These are phyloP conservation scores for Vanrija sp. DNA, from an alignment of 1,284 basidiomycete species.

Conservation along the genomic window DNA sequence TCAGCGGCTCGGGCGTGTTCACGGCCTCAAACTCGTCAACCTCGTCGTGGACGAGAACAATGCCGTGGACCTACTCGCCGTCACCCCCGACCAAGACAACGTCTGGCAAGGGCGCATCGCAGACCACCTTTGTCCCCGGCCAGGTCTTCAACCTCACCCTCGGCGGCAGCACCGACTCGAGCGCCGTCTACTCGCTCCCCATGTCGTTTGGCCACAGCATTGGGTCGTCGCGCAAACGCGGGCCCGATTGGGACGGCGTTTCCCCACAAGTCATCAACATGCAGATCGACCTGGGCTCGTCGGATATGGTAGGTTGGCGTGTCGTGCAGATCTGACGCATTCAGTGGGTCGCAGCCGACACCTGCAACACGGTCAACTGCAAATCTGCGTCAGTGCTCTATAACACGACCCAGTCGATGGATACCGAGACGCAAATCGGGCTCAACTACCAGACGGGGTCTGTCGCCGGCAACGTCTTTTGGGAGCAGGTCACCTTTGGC, in stretches of 20 bases:
- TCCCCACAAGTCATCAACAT: slow-evolving; percentile 35
- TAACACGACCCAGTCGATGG: slow-evolving; percentile 32
- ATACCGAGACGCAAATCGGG: slow-evolving; percentile 27
- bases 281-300: slow-evolving; percentile 47
- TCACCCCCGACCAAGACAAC: slow-evolving; percentile 9
- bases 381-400: slow-evolving; percentile 27
- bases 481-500: slow-evolving; percentile 43
- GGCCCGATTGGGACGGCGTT: slow-evolving; percentile 21
- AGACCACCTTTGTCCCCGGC: slow-evolving; percentile 35
- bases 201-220: slow-evolving; percentile 35
- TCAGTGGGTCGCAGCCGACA: slow-evolving; percentile 43
- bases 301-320: slow-evolving; percentile 40
- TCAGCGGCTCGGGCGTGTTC: too few relatives aligned
- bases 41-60: slow-evolving; percentile 1
- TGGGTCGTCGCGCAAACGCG: not conserved
- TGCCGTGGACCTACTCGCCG: slow-evolving; percentile 14
- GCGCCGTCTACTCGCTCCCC: slow-evolving; percentile 37
- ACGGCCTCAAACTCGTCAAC: not conserved
- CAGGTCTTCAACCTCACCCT: slow-evolving; percentile 35
- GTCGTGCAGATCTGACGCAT: not conserved
- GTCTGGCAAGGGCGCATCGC: slow-evolving; percentile 10
- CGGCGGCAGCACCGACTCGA: slow-evolving; percentile 27
- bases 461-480: slow-evolving; percentile 42
- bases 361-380: slow-evolving; percentile 38
- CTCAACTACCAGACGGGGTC: slow-evolving; percentile 37